phyloP scores from a whole-genome alignment of 768 basidiomycete genomes.

The Tricholoma saponaceum region DNA sequence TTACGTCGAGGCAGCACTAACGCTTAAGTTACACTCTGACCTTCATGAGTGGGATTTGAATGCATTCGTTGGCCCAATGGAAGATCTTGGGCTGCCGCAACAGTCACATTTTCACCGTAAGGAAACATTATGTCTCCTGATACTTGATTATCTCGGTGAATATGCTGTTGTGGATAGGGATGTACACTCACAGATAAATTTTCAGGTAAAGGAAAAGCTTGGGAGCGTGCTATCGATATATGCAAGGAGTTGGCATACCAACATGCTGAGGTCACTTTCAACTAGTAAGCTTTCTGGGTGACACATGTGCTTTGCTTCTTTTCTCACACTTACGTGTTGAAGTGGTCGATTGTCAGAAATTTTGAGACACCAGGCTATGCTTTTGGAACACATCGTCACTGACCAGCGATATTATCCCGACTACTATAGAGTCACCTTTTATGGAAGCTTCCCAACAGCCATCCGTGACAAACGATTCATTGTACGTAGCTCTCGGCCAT shows the following conservation, averaged over 20 bases:
- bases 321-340: conserved; percentile 9
- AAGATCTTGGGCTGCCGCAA: conserved; percentile 83
- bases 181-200: background rate
- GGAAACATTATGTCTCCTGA: conserved; percentile 86
- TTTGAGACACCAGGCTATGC: conserved; percentile 78
- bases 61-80: conserved; percentile 80
- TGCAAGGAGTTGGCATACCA: conserved; percentile 89
- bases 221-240: conserved; percentile 90
- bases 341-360: conserved; percentile 84
- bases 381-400: conserved; percentile 81
- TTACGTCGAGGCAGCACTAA: conserved; percentile 89
- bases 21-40: conserved; percentile 91
- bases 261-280: conserved; percentile 86
- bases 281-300: conserved; percentile 57
- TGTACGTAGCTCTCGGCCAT: conserved; percentile 41
- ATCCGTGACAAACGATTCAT: conserved; percentile 90
- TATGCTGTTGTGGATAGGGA: background rate
- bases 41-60: conserved; percentile 88
- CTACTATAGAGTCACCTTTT: conserved; percentile 92
- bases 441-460: conserved; percentile 84
- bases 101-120: conserved; percentile 94
- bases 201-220: conserved; percentile 93
- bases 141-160: conserved; percentile 88
- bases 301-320: background rate
- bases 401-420: conserved; percentile 86